A percentile compares a stretch with the other conserved stretches of the same genome.
Evolutionary conservation across 768 basidiomycete genomes (phyloP).

Genomic region (Tylopilus balloui): DNA sequence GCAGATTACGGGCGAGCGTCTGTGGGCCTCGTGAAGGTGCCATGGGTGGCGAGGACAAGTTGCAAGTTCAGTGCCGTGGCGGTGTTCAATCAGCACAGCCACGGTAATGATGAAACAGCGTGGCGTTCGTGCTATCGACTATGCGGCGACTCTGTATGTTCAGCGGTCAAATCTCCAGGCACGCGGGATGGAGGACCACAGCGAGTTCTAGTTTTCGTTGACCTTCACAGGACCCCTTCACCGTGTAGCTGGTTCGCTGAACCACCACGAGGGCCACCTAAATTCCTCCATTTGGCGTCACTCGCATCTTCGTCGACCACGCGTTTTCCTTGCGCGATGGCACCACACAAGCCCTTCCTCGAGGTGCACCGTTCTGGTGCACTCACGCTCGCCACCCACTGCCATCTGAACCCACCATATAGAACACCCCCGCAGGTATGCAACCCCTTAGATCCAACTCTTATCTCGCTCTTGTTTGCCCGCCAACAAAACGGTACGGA

Average conservation of each 20-base stretch:
- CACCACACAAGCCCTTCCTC: background rate
- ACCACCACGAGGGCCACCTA: too few relatives aligned
- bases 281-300: background rate
- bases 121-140: too few relatives aligned
- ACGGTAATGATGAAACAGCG: too few relatives aligned
- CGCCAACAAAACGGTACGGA: conserved; percentile 7
- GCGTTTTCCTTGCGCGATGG: background rate
- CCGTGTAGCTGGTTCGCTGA: too few relatives aligned
- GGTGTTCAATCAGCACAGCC: too few relatives aligned
- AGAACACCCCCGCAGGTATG: conserved; percentile 4
- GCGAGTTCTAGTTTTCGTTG: too few relatives aligned
- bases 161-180: too few relatives aligned
- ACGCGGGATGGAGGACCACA: too few relatives aligned
- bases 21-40: conserved; percentile 51
- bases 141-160: too few relatives aligned
- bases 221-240: too few relatives aligned
- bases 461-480: background rate
- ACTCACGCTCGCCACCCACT: background rate
- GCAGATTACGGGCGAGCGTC: conserved; percentile 54
- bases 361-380: background rate
- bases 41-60: conserved; percentile 38
- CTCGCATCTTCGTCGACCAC: background rate
- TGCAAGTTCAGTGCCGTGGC: too few relatives aligned
- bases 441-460: background rate
- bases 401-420: background rate